Conservation (phyloP, 2,329 filamentous ascomycete genomes). For the Sporothrix sp. region DNA sequence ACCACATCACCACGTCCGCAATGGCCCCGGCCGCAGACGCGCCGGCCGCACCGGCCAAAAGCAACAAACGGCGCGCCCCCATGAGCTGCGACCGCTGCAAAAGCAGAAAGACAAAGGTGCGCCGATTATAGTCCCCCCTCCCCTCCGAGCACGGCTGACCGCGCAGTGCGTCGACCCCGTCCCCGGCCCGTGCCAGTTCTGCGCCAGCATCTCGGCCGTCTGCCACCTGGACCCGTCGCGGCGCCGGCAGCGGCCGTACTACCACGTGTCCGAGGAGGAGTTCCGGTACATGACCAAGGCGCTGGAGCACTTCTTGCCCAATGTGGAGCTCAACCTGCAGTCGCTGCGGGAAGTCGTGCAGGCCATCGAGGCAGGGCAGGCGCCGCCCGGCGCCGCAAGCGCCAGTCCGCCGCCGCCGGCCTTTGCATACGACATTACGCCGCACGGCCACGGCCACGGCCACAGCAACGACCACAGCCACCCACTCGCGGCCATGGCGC, state of each 20-base stretch:
- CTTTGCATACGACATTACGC: too few species aligned
- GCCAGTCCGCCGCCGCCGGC: too few species aligned
- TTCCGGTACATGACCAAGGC: conserved; percentile 24
- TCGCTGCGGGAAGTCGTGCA: conserved; percentile 18
- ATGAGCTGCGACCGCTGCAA: conserved; percentile 26
- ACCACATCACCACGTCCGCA: background rate
- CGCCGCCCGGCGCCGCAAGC: background rate
- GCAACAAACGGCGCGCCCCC: conserved; percentile 20
- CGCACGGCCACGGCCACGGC: too few species aligned
- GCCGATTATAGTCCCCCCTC: background rate
- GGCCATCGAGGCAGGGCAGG: conserved; percentile 10
- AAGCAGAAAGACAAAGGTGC: conserved; percentile 23
- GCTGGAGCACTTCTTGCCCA: conserved; percentile 22
- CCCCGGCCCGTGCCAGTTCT: conserved; percentile 23
- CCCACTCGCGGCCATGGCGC: background rate
- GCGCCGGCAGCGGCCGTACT: conserved; percentile 24
- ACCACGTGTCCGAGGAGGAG: conserved; percentile 24
- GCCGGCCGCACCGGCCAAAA: background rate
- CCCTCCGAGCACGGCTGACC: too few species aligned
- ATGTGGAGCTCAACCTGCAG: conserved; percentile 20
- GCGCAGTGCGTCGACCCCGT: conserved; percentile 18
- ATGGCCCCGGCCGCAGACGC: background rate
- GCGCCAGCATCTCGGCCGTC: conserved; percentile 20
- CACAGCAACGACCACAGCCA: too few species aligned
- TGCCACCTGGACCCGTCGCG: conserved; percentile 23